Evolutionary conservation across 768 basidiomycete genomes (phyloP), one percentile per base, ranked within the genome.

Genomic region (Thelephora ganbajun): DNA sequence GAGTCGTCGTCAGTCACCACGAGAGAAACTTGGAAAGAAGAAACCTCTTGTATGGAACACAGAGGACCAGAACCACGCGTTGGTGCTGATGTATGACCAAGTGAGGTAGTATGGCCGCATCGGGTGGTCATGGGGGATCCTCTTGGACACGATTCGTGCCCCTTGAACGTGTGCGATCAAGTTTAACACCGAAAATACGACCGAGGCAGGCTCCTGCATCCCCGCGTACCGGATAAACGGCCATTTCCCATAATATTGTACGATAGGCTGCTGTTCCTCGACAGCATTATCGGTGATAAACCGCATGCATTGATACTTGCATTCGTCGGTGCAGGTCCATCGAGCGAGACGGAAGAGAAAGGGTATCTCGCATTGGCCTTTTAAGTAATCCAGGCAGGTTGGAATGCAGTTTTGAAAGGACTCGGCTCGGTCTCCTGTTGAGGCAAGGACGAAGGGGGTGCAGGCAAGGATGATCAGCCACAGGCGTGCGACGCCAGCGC

Each of bases 231-330:
- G 74, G 76, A 80, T 84, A 61, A 99, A 98, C 0, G 93, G 89
- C 94, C 94, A 98, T 68, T 98, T 98, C 13, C 94, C 96, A 56
- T 90, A 77, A 62, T 86, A 93, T 55, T 96, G 92, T 39, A 85
- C 75, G 1, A 86, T 64, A 2, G 49, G 54, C 35, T 57, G 54
- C 0, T 75, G 74, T 5, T 50, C 54, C 30, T 53, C 45, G n/a
- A 74, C 53, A 33, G 77, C 76, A 6, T 64, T 57, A 51, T 77
- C 73, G 4, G 87, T 90, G 34, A 88, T 69, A 43, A 69, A 64
- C 58, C 92, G 89, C 77, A 84, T 89, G 66, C 96, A 99, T 3
- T 59, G 61, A 60, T 99, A 99, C 60, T 79, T 79, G 71, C 94
- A 99, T 60, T 96, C 73, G 52, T 87, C 89, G 9, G 60, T 58